phyloP scores from a whole-genome alignment of 768 basidiomycete species.

The Macrolepiota dolichaula region DNA sequence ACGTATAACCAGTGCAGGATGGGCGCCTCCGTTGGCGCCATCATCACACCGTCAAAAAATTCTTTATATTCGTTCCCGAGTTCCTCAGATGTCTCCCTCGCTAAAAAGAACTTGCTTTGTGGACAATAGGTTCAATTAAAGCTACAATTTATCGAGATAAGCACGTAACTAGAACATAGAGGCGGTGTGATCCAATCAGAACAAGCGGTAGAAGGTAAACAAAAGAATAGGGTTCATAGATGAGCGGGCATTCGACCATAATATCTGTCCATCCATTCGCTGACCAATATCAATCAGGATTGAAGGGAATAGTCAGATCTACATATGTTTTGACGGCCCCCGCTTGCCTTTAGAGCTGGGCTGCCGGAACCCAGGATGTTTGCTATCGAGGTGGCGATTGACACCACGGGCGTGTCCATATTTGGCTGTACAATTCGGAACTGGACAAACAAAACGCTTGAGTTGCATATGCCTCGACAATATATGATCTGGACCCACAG shows the following conservation, averaged over 20 bases:
- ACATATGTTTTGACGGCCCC: neutral
- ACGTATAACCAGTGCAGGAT: neutral
- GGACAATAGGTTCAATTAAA: neutral
- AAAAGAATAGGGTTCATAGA: neutral
- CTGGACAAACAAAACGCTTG: conserved; percentile 5
- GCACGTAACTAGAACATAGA: neutral
- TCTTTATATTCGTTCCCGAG: conserved; percentile 1
- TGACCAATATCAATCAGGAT: neutral
- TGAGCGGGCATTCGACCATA: neutral
- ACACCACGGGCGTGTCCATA: conserved; percentile 10
- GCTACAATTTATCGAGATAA: neutral
- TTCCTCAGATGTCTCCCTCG: neutral
- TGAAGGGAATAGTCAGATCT: neutral
- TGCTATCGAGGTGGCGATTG: conserved; percentile 10
- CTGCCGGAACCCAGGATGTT: conserved; percentile 9
- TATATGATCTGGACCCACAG: neutral
- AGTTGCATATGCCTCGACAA: conserved; percentile 4
- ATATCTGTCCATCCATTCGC: neutral
- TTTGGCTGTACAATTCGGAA: neutral
- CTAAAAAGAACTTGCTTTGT: neutral
- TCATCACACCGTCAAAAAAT: neutral
- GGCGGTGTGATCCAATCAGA: neutral
- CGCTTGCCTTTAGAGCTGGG: neutral
- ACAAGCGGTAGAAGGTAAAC: neutral
- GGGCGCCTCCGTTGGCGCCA: neutral